Base-by-base conservation (phyloP, 805 yeast species). In the Spathaspora sp. region DNA sequence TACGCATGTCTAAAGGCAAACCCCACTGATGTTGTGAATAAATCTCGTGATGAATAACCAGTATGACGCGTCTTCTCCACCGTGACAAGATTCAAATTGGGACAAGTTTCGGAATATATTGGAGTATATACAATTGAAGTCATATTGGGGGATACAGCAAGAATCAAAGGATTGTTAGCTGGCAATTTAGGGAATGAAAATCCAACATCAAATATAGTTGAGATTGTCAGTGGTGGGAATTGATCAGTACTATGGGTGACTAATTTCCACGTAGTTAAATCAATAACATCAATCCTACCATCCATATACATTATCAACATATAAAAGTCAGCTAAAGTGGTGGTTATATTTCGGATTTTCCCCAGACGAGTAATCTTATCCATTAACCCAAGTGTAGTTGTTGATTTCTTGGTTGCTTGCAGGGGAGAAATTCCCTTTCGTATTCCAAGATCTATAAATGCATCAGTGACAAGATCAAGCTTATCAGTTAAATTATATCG, bases 1-100 rank as follows among this genome's bases (percentile, higher is more conserved):
- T 78, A 76, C 0, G 94, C 82, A 63, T 87, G 90, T 6, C 83
- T 68, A 28, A 79, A 73, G 0, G 96, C 89, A 48, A 89, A 66
- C 0, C 82, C 85, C 1, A 81, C 83, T 0, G 87, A 77, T 0
- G 81, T 67, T 1, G 75, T 57, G n/a, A 68, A 63, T 42, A 76
- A 51, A 12, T 71, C 69, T 2, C 73, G 73, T 0, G 69, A 60
- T 2, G 67, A 49, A 1, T 56, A 40, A 2, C 57, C 64, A 7
- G 48, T 38, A 28, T 38, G 35, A 5, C 42, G 35, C 5, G 40
- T 26, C 44, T 62, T 67, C 42, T 60, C 63, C 9, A 62, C 58
- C n/a, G 63, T 61, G 31, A 48, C 45, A 6, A 70, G 49, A 31
- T 48, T 52, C 23, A 68, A 56, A 20, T 61, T 53, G 6, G 49